A percentile compares a stretch with the other conserved stretches of the same genome.
Evolutionary conservation across 2,329 filamentous ascomycete genomes (phyloP).

Genomic region (Teratosphaeria epicoccoides): DNA sequence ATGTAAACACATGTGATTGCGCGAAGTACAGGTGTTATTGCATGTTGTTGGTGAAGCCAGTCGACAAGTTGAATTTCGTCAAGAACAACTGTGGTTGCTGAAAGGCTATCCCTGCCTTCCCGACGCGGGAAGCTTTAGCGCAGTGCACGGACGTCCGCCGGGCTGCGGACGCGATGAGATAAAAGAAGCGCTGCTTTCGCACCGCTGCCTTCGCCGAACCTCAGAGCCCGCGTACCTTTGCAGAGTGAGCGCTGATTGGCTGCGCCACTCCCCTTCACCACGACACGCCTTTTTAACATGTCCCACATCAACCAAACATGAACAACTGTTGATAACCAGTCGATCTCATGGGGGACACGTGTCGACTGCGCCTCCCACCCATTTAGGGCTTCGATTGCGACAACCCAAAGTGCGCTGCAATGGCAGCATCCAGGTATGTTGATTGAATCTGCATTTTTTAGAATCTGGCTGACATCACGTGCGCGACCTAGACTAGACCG

Average conservation of each 20-base stretch:
- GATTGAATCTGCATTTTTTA: not conserved
- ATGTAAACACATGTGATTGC: no score
- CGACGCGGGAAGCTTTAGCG: not conserved
- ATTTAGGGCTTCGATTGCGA: not conserved
- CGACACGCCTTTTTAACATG: not conserved
- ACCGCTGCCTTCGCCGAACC: not conserved
- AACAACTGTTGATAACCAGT: not conserved
- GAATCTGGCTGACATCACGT: constrained; percentile 1
- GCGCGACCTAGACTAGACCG: constrained; percentile 28
- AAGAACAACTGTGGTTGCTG: not conserved
- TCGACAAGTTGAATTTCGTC: not conserved
- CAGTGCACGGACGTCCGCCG: not conserved
- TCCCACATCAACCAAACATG: not conserved
- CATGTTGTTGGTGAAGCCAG: not conserved
- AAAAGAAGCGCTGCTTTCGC: not conserved
- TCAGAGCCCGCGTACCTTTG: not conserved
- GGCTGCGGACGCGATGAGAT: not conserved
- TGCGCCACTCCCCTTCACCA: not conserved
- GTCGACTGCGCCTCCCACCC: not conserved
- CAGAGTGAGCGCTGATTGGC: not conserved
- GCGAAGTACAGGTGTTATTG: no score
- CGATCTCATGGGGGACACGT: not conserved
- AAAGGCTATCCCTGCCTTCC: not conserved
- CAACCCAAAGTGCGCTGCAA: not conserved
- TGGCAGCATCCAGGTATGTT: not conserved